Conservation (phyloP, 495 filamentous ascomycete species). For the Trichoderma reesei region DNA sequence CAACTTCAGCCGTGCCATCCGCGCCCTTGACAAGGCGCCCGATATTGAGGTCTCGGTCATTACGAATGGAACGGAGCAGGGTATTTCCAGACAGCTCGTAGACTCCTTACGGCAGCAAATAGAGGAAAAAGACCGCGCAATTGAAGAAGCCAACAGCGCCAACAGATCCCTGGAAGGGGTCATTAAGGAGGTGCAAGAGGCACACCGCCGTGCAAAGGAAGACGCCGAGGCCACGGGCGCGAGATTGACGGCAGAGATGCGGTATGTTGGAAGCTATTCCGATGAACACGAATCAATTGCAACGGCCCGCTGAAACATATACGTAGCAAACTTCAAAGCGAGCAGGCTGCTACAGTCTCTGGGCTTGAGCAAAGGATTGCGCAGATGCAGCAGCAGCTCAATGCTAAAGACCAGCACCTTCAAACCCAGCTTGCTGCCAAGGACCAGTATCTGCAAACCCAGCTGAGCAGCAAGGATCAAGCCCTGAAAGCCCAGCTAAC, state of each 20-base stretch:
- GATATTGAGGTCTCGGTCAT: slow-evolving; percentile 72
- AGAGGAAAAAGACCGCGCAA: slow-evolving; percentile 56
- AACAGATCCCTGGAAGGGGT: slow-evolving; percentile 56
- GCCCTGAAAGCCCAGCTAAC: not conserved
- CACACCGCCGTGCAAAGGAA: slow-evolving; percentile 60
- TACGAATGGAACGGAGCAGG: slow-evolving; percentile 69
- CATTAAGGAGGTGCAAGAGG: slow-evolving; percentile 67
- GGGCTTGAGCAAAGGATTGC: slow-evolving; percentile 18
- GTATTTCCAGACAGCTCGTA: slow-evolving; percentile 71
- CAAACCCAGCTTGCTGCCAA: slow-evolving; percentile 28
- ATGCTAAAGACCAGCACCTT: slow-evolving; percentile 23
- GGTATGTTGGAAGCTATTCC: not conserved
- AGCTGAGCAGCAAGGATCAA: not conserved
- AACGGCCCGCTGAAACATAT: slow-evolving; percentile 12
- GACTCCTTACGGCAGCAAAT: slow-evolving; percentile 73
- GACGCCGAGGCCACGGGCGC: slow-evolving; percentile 40
- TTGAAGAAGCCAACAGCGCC: slow-evolving; percentile 60
- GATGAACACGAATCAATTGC: not conserved
- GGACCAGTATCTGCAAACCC: not conserved
- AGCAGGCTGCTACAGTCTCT: slow-evolving; percentile 19
- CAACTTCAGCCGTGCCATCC: slow-evolving; percentile 76
- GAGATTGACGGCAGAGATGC: slow-evolving; percentile 41
- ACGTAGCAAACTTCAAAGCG: slow-evolving; percentile 20
- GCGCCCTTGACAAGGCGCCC: slow-evolving; percentile 87
- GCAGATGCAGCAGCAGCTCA: slow-evolving; percentile 17